Percentiles rank a stretch among this genome's conserved stretches.
Conservation (phyloP, 2,329 filamentous ascomycete species). For the Ophiostoma himal-ulmi region DNA sequence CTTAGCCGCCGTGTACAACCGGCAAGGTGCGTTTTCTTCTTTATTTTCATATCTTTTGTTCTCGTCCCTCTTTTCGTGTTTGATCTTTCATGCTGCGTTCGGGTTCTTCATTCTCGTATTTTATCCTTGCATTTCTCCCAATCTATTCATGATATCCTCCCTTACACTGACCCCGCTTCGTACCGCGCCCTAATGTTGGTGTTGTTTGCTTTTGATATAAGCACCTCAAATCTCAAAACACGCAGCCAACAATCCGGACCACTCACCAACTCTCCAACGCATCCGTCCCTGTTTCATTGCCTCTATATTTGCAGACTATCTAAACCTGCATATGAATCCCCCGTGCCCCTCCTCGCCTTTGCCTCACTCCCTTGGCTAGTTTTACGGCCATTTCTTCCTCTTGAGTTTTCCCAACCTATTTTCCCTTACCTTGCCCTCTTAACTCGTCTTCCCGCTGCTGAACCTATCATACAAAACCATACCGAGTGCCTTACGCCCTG, state of each 20-base stretch:
- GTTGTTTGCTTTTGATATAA: not conserved
- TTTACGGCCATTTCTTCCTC: not conserved
- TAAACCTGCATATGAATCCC: no score
- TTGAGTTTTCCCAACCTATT: not conserved
- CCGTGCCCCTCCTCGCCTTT: not conserved
- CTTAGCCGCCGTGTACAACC: slow-evolving; percentile 60
- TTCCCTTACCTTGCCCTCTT: not conserved
- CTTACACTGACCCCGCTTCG: not conserved
- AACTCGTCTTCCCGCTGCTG: not conserved
- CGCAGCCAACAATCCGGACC: not conserved
- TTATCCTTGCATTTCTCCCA: not conserved
- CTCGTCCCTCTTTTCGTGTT: not conserved
- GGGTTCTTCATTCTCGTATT: not conserved
- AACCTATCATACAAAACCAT: not conserved
- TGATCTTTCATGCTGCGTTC: not conserved
- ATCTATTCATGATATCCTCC: not conserved
- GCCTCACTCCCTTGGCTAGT: not conserved
- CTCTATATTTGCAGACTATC: not conserved
- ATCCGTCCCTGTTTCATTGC: not conserved
- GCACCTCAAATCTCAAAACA: not conserved
- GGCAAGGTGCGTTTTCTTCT: slow-evolving; percentile 55
- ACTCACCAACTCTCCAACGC: no score
- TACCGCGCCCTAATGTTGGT: not conserved
- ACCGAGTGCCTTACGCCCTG: slow-evolving; percentile 2
- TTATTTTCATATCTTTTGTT: not conserved